Conservation (phyloP, 2,329 filamentous ascomycete species). For the Penicillium capsulatum region DNA sequence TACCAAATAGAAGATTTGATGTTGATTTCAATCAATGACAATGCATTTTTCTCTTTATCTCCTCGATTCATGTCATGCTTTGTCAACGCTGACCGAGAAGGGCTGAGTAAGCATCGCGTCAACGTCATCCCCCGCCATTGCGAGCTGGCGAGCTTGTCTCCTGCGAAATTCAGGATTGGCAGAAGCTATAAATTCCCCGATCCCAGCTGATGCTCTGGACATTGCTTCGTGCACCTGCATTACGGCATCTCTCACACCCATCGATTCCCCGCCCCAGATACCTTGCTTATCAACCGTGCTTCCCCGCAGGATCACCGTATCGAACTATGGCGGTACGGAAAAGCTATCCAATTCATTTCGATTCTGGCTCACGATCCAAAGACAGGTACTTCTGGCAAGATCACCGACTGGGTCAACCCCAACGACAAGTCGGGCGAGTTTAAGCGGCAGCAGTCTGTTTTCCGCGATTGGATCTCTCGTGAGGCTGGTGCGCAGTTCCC, state of each 20-base stretch:
- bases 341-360: not conserved
- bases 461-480: slow-evolving; percentile 74
- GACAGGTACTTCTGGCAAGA: slow-evolving; percentile 44
- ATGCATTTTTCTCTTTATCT: no score
- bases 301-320: slow-evolving; percentile 22
- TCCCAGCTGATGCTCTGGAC: slow-evolving; percentile 24
- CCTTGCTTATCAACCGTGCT: slow-evolving; percentile 13
- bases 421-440: slow-evolving; percentile 82
- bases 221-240: slow-evolving; percentile 20
- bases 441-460: slow-evolving; percentile 79
- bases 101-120: slow-evolving; percentile 22
- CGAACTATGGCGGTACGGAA: slow-evolving; percentile 35
- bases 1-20: no score
- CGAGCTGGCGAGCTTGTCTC: slow-evolving; percentile 6
- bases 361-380: slow-evolving; percentile 6
- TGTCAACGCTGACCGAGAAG: slow-evolving; percentile 27
- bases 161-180: no score
- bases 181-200: slow-evolving; percentile 9
- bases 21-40: no score
- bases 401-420: slow-evolving; percentile 80
- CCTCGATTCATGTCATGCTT: slow-evolving; percentile 19
- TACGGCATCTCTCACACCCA: slow-evolving; percentile 18
- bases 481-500: slow-evolving; percentile 70
- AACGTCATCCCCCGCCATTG: slow-evolving; percentile 15
- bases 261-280: slow-evolving; percentile 12